These are phyloP conservation scores for Galeopsis tetrahit DNA, from an alignment of 257 asterid genomes.

Conservation along the genomic window DNA sequence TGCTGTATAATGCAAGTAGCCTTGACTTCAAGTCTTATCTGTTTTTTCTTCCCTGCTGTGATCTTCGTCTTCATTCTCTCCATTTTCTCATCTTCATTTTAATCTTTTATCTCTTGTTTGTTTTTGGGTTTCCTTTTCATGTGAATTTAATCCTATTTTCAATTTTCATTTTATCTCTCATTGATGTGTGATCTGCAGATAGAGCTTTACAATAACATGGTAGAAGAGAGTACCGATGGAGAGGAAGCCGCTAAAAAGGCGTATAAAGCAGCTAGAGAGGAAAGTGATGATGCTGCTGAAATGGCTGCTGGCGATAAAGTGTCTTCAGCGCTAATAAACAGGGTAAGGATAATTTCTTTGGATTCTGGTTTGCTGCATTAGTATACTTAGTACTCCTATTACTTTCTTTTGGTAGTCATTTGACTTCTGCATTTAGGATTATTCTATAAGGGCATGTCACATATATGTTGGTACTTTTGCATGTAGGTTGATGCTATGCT, in stretches of 20 bases:
- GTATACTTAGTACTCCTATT: slow-evolving; percentile 4
- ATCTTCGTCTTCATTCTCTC: slow-evolving; percentile 14
- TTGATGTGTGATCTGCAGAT: slow-evolving; percentile 56
- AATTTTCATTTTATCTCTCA: slow-evolving; percentile 11
- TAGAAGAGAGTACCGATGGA: slow-evolving; percentile 76
- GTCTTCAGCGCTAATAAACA: slow-evolving; percentile 86
- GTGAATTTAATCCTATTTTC: not conserved
- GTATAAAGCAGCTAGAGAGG: slow-evolving; percentile 86
- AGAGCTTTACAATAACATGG: slow-evolving; percentile 85
- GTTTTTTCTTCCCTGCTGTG: slow-evolving; percentile 17
- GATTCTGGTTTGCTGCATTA: slow-evolving; percentile 24
- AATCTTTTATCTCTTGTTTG: not conserved
- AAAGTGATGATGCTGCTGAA: slow-evolving; percentile 64
- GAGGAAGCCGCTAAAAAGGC: slow-evolving; percentile 83
- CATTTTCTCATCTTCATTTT: slow-evolving; percentile 23
- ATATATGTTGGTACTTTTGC: slow-evolving; percentile 33
- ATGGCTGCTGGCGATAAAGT: slow-evolving; percentile 70
- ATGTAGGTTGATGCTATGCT: slow-evolving; percentile 96
- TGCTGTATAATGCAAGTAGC: slow-evolving; percentile 4
- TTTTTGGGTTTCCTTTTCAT: not conserved
- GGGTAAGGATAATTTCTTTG: slow-evolving; percentile 56
- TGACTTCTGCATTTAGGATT: slow-evolving; percentile 29
- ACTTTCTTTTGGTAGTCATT: slow-evolving; percentile 26
- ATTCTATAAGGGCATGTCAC: slow-evolving; percentile 23
- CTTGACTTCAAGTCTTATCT: not conserved